Percentiles rank a stretch among this genome's conserved stretches.
phyloP scores from a whole-genome alignment of 371 early-diverging fungal genomes.

The Parasitella parasitica region DNA sequence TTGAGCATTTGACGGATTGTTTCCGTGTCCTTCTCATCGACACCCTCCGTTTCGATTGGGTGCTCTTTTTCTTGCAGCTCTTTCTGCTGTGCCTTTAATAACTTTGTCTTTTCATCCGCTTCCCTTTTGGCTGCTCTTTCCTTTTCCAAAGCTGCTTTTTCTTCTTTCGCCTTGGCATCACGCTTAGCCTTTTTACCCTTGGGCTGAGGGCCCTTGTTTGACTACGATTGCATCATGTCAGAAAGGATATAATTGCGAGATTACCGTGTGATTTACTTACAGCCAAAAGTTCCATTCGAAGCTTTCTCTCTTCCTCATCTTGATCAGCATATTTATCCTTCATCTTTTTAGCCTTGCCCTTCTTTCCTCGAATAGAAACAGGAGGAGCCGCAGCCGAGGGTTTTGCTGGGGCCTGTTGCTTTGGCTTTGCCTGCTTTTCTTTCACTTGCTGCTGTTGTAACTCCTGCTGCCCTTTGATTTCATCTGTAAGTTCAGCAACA shows the following conservation, averaged over 20 bases:
- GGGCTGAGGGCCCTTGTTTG: constrained; percentile 71
- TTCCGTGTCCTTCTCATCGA: constrained; percentile 51
- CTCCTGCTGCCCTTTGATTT: constrained; percentile 8
- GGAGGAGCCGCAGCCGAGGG: constrained; percentile 22
- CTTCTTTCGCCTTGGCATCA: constrained; percentile 54
- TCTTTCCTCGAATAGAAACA: constrained; percentile 76
- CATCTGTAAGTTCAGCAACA: constrained; percentile 17
- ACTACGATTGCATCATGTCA: constrained; percentile 34
- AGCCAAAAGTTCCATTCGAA: constrained; percentile 81
- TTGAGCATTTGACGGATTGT: constrained; percentile 68
- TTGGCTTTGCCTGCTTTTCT: constrained; percentile 10
- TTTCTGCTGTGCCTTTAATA: not conserved
- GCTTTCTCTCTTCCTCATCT: constrained; percentile 88
- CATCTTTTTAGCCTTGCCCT: constrained; percentile 86
- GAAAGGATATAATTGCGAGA: not conserved
- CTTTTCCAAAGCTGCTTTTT: constrained; percentile 31
- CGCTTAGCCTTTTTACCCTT: constrained; percentile 75
- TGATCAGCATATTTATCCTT: constrained; percentile 93
- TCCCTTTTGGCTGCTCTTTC: constrained; percentile 35
- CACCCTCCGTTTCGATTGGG: not conserved
- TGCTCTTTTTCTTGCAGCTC: constrained; percentile 4
- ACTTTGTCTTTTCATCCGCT: constrained; percentile 6
- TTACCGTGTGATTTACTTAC: constrained; percentile 35
- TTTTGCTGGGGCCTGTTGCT: constrained; percentile 9
- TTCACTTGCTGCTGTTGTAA: constrained; percentile 9